Evolutionary conservation across 768 basidiomycete species (phyloP).

Genomic region (Megacollybia marginata): DNA sequence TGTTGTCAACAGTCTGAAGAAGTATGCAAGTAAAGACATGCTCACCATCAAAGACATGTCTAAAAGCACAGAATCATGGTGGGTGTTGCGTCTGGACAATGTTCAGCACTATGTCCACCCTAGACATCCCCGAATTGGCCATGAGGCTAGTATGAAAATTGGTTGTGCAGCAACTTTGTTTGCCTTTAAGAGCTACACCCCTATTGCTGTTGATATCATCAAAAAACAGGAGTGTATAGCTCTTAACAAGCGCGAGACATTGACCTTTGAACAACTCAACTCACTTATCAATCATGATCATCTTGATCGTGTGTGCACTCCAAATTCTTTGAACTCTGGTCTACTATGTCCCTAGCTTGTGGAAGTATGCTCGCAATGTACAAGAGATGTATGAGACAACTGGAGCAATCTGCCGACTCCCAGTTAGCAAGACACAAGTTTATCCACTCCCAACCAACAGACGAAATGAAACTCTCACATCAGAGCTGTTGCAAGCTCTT

Average conservation of each 20-base stretch:
- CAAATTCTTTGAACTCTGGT: conserved; percentile 10
- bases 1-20: neutral
- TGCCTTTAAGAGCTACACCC: conserved; percentile 4
- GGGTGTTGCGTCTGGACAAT: conserved; percentile 13
- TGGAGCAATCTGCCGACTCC: conserved; percentile 1
- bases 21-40: conserved; percentile 7
- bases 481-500: conserved; percentile 2
- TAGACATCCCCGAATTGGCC: conserved; percentile 13
- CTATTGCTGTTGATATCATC: conserved; percentile 10
- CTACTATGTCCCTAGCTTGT: conserved; percentile 6
- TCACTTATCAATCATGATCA: conserved; percentile 6
- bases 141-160: conserved; percentile 11
- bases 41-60: neutral
- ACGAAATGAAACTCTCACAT: conserved; percentile 2
- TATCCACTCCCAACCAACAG: conserved; percentile 12
- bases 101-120: conserved; percentile 14
- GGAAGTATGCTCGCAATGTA: neutral
- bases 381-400: conserved; percentile 2
- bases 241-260: conserved; percentile 2
- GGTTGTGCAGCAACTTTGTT: conserved; percentile 10
- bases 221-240: conserved; percentile 2
- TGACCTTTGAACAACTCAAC: conserved; percentile 9
- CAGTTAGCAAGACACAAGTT: neutral
- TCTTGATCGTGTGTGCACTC: conserved; percentile 4
- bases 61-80: neutral